Percentiles rank a stretch among this genome's conserved stretches.
Conservation (phyloP, 192 early-diverging fungal species). For the Thoreauomyces humboldtii region DNA sequence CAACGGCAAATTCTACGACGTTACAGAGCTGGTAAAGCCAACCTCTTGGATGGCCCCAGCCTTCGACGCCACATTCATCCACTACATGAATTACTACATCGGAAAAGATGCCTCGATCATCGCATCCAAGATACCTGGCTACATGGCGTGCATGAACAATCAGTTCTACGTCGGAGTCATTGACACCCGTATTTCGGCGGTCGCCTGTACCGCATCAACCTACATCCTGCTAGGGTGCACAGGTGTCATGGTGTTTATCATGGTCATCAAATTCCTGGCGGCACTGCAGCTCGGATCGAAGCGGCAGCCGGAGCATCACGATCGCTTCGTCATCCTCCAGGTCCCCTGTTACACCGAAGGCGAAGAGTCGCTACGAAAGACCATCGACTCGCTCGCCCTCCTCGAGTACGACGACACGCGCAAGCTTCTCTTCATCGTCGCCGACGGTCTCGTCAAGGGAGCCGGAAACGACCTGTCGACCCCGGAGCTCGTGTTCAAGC, state of each 20-base stretch:
- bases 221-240: slow-evolving; percentile 82
- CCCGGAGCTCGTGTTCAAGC: slow-evolving; percentile 87
- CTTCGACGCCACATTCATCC: slow-evolving; percentile 44
- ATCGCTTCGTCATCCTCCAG: slow-evolving; percentile 86
- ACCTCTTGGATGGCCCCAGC: background rate
- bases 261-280: slow-evolving; percentile 95
- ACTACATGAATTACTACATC: slow-evolving; percentile 44
- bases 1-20: slow-evolving; percentile 81
- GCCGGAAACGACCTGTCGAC: slow-evolving; percentile 90
- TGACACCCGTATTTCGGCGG: slow-evolving; percentile 72
- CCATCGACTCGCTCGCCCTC: slow-evolving; percentile 84
- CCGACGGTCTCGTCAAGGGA: slow-evolving; percentile 93
- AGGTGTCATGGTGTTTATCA: slow-evolving; percentile 76
- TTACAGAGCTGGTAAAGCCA: slow-evolving; percentile 53
- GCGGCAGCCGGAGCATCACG: slow-evolving; percentile 76
- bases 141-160: slow-evolving; percentile 72
- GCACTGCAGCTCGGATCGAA: slow-evolving; percentile 81
- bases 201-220: slow-evolving; percentile 68
- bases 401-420: slow-evolving; percentile 93
- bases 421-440: slow-evolving; percentile 91
- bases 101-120: slow-evolving; percentile 48
- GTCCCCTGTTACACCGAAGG: slow-evolving; percentile 98
- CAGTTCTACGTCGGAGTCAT: slow-evolving; percentile 84
- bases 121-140: slow-evolving; percentile 67
- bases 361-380: slow-evolving; percentile 88